Base-by-base conservation (phyloP, 495 filamentous ascomycete species). In the Penicillium angulare region DNA sequence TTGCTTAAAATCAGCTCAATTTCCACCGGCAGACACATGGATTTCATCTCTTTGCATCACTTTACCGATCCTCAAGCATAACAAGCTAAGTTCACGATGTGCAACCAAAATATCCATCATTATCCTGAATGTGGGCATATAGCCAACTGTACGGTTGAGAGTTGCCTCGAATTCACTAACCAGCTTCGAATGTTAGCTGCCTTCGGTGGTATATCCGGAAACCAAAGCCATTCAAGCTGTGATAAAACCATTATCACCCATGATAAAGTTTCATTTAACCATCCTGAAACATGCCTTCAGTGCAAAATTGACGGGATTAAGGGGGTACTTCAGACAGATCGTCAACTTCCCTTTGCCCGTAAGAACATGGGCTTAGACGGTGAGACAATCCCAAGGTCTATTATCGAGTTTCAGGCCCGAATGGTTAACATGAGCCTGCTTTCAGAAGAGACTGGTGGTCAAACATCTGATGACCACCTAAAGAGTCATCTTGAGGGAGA, bases 121-220 rank as follows among this genome's bases (percentile, higher is more conserved):
- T 65, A 62, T 27, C 41, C 52, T 17, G 26, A 6, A 18, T 71
- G 65, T 52, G 63, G 65, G 8, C 67, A 71, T 27, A 65, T 71
- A 34, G 50, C 57, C 43, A 54, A 51, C 32, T 67, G 53, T 41
- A 65, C 39, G 13, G 40, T 71, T 2, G 55, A 52, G 21, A 55
- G 53, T 47, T 71, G 67, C 40, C 21, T 49, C 7, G 56, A 54
- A 3, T 53, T 60, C 15, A 60, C 56, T 18, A 59, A 59, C 17
- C 41, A 31, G 8, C 45, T 68, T 13, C 56, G 58, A 18, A n/a
- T 42, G 5, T 26, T 53, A 17, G 40, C 49, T 8, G 41, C 16
- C 12, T 17, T 20, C 17, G 29, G 38, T n/a, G 10, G 32, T 15
- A 49, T n/a, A 5, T 12, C 20, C n/a, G 7, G 23, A 12, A 23